Base-by-base conservation (phyloP, 495 filamentous ascomycete species). In the Lasiosphaeria miniovina region DNA sequence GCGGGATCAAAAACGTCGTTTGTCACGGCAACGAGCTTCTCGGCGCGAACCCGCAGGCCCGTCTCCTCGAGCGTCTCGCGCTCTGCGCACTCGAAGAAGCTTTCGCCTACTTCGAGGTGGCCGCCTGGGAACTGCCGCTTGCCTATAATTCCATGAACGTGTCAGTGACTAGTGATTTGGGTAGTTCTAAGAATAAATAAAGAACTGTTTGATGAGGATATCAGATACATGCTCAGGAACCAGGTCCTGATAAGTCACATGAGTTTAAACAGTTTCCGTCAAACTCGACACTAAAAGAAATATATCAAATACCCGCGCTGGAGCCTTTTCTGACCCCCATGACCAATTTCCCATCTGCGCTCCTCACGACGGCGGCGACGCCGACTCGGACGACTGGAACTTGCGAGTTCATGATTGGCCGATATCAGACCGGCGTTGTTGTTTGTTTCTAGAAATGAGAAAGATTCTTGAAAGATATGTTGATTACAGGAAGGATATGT, bases 31-130 rank as follows among this genome's bases (percentile, higher is more conserved):
- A 87, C 36, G 36, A 83, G 74, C 33, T 70, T 73, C 35, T 81
- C 36, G 9, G 79, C 75, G 1, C 48, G 63, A 9, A 88, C 76
- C 0, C 69, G 55, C 3, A 90, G 72, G 4, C 82, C 87, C 0
- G 88, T 88, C 68, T 90, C 88, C 67, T 90, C 87, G 8, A 83
- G 70, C 1, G 83, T 73, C 66, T 90, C 88, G n/a, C 88, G 80
- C 52, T 69, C 77, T 0, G 86, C 86, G 64, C 86, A 88, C 0
- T 60, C 70, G 45, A 83, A 77, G 49, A 79, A 77, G 2, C 73
- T 71, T 64, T 90, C 88, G 48, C 83, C 83, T 57, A 80, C 77
- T 45, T 90, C 86, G 24, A 90, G 81, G 54, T 90, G 87, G 4
- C 88, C 88, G 49, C 88, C 88, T 4, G 88, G 86, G 14, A 87